Base-by-base conservation (phyloP, 2,329 filamentous ascomycete genomes). In the Dryadomyces quercus-mongolicae region DNA sequence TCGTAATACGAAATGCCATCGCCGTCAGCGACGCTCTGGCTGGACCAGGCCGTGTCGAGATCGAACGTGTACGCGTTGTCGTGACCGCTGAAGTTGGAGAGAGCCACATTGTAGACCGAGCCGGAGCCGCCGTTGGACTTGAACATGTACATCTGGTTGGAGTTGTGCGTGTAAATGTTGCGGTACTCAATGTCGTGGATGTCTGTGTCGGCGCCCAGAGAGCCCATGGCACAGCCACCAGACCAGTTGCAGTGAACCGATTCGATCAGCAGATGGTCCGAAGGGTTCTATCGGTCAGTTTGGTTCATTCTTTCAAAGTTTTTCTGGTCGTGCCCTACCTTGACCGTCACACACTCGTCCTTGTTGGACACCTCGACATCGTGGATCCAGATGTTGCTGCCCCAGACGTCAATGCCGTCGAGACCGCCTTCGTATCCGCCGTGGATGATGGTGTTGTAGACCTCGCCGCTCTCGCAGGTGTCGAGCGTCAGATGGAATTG, bases 61-160 rank as follows among this genome's bases (percentile, higher is more conserved):
- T 81, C 68, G 22, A 81, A 67, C 12, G 71, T 73, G 67, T 81
- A 82, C 3, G 79, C 78, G 57, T 82, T 83, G 55, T 68, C 66
- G 63, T 79, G 77, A 43, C 80, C 79, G 61, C 79, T 76, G 64
- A 82, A 83, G 66, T 81, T 80, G 60, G 77, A 73, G 44, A 82
- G 70, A 1, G 71, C 60, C 15, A 71, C 67, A 58, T 81, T 73
- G 45, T 70, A 69, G 5, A 82, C 72, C 2, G 66, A 71, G 21
- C 79, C 80, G 55, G 63, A 70, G 42, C 80, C 80, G 45, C 80
- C 80, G 60, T 80, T 77, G 53, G 72, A 75, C 65, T 82, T 83
- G 68, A 82, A 74, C 76, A 80, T 78, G 65, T 75, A 74, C 78
- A 82, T 81, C 61, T 82, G 76, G 69, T 82, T 82, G 10, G 74